Evolutionary conservation across 345 rosid species (phyloP).

Genomic region (Corchorus olitorius): DNA sequence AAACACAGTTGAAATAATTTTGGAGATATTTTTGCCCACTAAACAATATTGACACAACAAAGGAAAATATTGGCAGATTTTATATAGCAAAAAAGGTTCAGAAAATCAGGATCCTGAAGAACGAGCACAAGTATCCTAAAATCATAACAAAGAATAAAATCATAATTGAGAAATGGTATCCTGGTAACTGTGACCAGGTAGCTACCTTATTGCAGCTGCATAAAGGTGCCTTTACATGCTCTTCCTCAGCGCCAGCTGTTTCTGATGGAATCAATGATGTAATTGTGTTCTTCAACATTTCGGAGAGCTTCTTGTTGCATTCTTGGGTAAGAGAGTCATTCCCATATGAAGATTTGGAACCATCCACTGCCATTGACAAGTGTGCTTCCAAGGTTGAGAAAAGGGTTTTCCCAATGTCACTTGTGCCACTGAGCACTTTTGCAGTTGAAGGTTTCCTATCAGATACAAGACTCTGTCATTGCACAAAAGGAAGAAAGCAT

Average conservation of each 20-base stretch:
- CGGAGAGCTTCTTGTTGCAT: slow-evolving; percentile 52
- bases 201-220: slow-evolving; percentile 74
- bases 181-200: slow-evolving; percentile 55
- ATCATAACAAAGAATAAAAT: slow-evolving; percentile 43
- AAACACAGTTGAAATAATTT: slow-evolving; percentile 1
- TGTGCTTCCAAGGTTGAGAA: slow-evolving; percentile 63
- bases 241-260: slow-evolving; percentile 27
- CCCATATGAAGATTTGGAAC: slow-evolving; percentile 27
- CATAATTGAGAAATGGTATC: slow-evolving; percentile 47
- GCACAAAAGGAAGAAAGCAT: background rate
- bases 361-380: slow-evolving; percentile 37
- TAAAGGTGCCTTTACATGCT: slow-evolving; percentile 34
- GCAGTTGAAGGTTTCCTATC: slow-evolving; percentile 53
- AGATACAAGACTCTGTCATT: slow-evolving; percentile 46
- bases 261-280: slow-evolving; percentile 43
- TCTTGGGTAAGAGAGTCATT: slow-evolving; percentile 41
- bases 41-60: slow-evolving; percentile 4
- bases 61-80: background rate
- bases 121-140: slow-evolving; percentile 48
- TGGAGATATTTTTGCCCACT: background rate
- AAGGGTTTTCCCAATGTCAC: slow-evolving; percentile 58
- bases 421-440: slow-evolving; percentile 50
- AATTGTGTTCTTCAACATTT: slow-evolving; percentile 43
- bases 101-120: slow-evolving; percentile 34
- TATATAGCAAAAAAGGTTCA: slow-evolving; percentile 25